Conservation (phyloP, 2,329 filamentous ascomycete species). For the Paecilomyces formosus region DNA sequence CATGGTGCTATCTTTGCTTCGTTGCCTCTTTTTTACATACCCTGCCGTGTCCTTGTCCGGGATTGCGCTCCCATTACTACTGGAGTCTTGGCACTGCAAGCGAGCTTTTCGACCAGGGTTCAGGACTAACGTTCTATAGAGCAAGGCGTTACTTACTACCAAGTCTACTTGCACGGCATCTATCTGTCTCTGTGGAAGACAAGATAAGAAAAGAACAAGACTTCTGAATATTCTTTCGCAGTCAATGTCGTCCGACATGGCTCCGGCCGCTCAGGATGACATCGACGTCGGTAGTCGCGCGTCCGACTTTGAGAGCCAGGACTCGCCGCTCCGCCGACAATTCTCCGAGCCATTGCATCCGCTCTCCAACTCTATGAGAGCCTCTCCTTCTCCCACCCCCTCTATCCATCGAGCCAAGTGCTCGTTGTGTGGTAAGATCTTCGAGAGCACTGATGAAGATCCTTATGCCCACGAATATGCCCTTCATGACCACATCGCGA, state of each 20-base stretch:
- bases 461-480: constrained; percentile 17
- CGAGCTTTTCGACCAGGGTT: constrained; percentile 18
- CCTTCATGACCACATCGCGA: constrained; percentile 25
- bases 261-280: constrained; percentile 24
- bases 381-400: constrained; percentile 26
- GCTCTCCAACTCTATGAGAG: constrained; percentile 26
- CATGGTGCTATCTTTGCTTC: neutral
- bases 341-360: constrained; percentile 30
- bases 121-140: constrained; percentile 19
- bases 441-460: constrained; percentile 19
- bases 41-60: neutral
- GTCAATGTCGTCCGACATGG: constrained; percentile 16
- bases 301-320: constrained; percentile 28
- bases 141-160: constrained; percentile 8
- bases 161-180: neutral
- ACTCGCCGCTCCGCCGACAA: constrained; percentile 29
- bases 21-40: neutral
- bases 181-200: neutral
- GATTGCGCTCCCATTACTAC: constrained; percentile 1
- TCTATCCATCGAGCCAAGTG: constrained; percentile 22
- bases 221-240: neutral
- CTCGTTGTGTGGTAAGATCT: constrained; percentile 27
- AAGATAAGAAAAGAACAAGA: neutral
- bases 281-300: constrained; percentile 28
- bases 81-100: constrained; percentile 24